Percentiles rank a stretch among this genome's conserved stretches.
Evolutionary conservation across 2,329 filamentous ascomycete genomes (phyloP).

Genomic region (Hyphodiscus sp.): DNA sequence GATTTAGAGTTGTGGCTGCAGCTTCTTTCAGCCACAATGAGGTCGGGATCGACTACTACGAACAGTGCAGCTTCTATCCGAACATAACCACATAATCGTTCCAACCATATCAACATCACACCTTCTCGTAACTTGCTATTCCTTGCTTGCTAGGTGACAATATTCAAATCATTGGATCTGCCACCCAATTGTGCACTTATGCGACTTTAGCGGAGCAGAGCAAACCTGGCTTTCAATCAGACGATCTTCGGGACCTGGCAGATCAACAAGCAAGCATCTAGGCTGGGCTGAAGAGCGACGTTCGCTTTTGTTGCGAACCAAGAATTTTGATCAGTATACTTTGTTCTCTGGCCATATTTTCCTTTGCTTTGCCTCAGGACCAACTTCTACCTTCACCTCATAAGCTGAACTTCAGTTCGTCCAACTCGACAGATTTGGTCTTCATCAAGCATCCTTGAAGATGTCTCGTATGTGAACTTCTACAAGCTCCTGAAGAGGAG

Average conservation of each 20-base stretch:
- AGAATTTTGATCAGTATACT: neutral
- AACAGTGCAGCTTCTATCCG: neutral
- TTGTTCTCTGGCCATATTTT: neutral
- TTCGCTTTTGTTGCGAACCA: neutral
- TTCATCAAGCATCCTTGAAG: neutral
- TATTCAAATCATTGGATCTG: neutral
- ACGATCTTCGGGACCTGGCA: neutral
- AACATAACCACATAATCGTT: neutral
- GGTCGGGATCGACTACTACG: neutral
- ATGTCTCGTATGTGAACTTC: constrained; percentile 21
- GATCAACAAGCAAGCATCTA: neutral
- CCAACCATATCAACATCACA: neutral
- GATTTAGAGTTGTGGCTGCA: constrained; percentile 1
- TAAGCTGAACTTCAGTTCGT: neutral
- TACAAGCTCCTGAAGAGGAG: no score
- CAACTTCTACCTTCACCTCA: no score
- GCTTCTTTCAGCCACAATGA: constrained; percentile 11
- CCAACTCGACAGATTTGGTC: neutral
- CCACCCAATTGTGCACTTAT: neutral
- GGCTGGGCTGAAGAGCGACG: neutral
- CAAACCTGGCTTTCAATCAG: neutral
- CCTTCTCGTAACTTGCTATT: neutral
- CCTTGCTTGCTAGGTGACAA: neutral
- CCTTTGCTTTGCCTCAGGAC: neutral
- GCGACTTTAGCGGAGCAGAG: neutral